Conservation (phyloP, 257 asterid species). For the Penstemon newberryi region DNA sequence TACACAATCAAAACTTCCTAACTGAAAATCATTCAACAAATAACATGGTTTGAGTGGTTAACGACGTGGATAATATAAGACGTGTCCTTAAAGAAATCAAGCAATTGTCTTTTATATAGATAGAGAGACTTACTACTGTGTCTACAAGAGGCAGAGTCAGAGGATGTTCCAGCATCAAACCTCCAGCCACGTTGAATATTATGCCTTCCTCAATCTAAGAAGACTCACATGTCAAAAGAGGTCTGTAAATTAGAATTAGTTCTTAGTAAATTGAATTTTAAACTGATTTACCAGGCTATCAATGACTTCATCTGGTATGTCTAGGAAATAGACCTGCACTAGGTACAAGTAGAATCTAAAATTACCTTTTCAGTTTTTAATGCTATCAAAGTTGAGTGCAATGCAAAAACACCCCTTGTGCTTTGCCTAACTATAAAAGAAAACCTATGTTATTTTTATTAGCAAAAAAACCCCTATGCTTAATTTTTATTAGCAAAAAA, state of each 20-base stretch:
- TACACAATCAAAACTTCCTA: slow-evolving; percentile 77
- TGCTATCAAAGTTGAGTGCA: neutral
- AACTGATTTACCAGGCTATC: slow-evolving; percentile 65
- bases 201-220: slow-evolving; percentile 77
- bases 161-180: slow-evolving; percentile 94
- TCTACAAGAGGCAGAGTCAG: slow-evolving; percentile 73
- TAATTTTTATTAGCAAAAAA: too few relatives aligned
- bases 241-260: slow-evolving; percentile 18
- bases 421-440: too few relatives aligned
- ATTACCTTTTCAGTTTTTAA: slow-evolving; percentile 22
- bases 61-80: neutral
- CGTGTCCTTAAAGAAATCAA: too few relatives aligned
- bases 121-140: slow-evolving; percentile 58
- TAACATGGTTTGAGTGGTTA: neutral
- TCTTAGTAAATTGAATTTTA: neutral
- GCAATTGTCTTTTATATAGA: neutral
- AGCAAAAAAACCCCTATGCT: too few relatives aligned
- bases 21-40: slow-evolving; percentile 35
- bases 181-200: slow-evolving; percentile 78
- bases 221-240: slow-evolving; percentile 25
- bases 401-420: too few relatives aligned
- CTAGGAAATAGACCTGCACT: slow-evolving; percentile 79
- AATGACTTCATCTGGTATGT: slow-evolving; percentile 75
- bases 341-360: slow-evolving; percentile 2
- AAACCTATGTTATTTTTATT: too few relatives aligned